phyloP scores from a whole-genome alignment of 2,329 filamentous ascomycete genomes.

The Stachybotrys chlorohalonatus region DNA sequence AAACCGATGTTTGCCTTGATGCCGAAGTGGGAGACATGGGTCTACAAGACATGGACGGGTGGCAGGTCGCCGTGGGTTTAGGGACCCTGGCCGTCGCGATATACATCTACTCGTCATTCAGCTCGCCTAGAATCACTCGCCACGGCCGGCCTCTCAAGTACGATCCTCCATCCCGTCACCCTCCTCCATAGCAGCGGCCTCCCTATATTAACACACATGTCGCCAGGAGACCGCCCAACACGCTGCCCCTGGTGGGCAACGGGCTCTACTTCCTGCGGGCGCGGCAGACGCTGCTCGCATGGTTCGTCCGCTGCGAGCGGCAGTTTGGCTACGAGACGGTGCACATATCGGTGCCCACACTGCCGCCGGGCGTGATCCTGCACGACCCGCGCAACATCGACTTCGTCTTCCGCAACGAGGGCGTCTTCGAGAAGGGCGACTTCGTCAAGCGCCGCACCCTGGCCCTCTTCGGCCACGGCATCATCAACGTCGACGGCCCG shows the following conservation, averaged over 20 bases:
- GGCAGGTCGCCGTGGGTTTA: neutral
- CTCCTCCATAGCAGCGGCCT: too few relatives aligned
- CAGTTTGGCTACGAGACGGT: slow-evolving; percentile 51
- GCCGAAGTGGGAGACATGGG: neutral
- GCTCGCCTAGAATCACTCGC: neutral
- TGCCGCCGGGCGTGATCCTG: slow-evolving; percentile 55
- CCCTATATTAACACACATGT: neutral
- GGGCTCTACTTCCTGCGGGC: slow-evolving; percentile 52
- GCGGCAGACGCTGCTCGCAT: slow-evolving; percentile 50
- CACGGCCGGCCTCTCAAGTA: neutral
- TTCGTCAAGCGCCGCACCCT: slow-evolving; percentile 52
- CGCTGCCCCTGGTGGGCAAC: slow-evolving; percentile 49
- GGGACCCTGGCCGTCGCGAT: neutral
- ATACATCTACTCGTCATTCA: neutral
- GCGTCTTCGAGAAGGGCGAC: slow-evolving; percentile 50
- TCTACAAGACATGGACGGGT: neutral
- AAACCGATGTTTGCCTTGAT: neutral
- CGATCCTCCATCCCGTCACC: neutral
- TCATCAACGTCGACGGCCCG: slow-evolving; percentile 58
- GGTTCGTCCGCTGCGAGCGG: slow-evolving; percentile 52
- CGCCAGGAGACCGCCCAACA: slow-evolving; percentile 36
- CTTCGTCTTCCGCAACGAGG: slow-evolving; percentile 52
- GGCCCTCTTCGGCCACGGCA: slow-evolving; percentile 57
- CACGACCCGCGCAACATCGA: slow-evolving; percentile 54
- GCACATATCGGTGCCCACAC: slow-evolving; percentile 51